These are phyloP conservation scores for Aspergillus coremiiformis DNA, from an alignment of 495 filamentous ascomycete genomes.

Conservation along the genomic window DNA sequence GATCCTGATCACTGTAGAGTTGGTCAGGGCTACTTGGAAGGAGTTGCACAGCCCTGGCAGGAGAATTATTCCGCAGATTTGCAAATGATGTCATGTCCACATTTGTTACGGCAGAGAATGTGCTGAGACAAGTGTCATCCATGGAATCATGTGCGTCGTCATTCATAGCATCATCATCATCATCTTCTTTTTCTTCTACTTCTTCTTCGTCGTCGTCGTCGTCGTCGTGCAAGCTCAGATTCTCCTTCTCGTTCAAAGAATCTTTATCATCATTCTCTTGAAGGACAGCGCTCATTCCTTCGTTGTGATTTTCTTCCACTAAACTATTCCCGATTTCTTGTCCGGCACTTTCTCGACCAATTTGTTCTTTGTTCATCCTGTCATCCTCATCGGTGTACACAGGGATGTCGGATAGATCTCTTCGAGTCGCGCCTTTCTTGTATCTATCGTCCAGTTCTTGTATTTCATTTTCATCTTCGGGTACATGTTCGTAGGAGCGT, in stretches of 20 bases:
- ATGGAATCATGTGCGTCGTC: constrained; percentile 35
- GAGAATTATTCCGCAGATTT: constrained; percentile 52
- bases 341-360: constrained; percentile 10
- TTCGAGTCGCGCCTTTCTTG: constrained; percentile 27
- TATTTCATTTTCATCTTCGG: constrained; percentile 20
- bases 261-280: constrained; percentile 21
- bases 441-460: constrained; percentile 19
- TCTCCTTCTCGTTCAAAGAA: constrained; percentile 17
- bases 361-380: constrained; percentile 21
- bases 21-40: constrained; percentile 24
- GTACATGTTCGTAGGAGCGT: constrained; percentile 35
- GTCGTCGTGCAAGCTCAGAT: constrained; percentile 13
- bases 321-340: constrained; percentile 27
- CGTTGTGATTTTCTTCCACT: constrained; percentile 36
- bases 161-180: constrained; percentile 16
- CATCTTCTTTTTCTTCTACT: too few species aligned
- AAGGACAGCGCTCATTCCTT: constrained; percentile 40
- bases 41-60: constrained; percentile 38
- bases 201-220: too few species aligned
- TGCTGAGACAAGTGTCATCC: constrained; percentile 80
- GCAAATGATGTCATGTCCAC: constrained; percentile 79
- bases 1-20: constrained; percentile 4
- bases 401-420: constrained; percentile 22
- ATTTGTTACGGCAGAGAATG: constrained; percentile 74
- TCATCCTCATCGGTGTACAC: constrained; percentile 28